Conservation (phyloP, 2,329 filamentous ascomycete species). For the Arachnomyces sp. region DNA sequence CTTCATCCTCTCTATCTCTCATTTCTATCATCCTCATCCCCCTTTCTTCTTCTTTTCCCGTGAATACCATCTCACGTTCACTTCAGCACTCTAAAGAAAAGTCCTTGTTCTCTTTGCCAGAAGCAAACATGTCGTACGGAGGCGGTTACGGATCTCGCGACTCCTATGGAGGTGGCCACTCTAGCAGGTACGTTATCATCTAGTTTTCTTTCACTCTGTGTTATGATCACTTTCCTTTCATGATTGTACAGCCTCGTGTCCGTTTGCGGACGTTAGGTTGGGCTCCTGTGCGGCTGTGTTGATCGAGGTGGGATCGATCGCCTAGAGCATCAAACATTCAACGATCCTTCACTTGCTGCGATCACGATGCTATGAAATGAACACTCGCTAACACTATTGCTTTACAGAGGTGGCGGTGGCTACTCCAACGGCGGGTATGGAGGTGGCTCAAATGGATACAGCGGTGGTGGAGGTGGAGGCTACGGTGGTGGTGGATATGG, state of each 20-base stretch:
- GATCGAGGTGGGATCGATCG: slow-evolving; percentile 1
- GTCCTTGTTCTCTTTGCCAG: slow-evolving; percentile 9
- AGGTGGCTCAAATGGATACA: slow-evolving; percentile 17
- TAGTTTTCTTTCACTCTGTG: slow-evolving; percentile 11
- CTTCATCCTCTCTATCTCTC: slow-evolving; percentile 12
- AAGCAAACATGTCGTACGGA: slow-evolving; percentile 60
- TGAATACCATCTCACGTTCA: neutral
- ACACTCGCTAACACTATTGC: slow-evolving; percentile 7
- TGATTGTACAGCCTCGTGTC: neutral
- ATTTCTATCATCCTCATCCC: slow-evolving; percentile 8
- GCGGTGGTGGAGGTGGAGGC: slow-evolving; percentile 22
- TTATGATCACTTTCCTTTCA: neutral
- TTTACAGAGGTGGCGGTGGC: slow-evolving; percentile 33
- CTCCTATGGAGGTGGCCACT: slow-evolving; percentile 50
- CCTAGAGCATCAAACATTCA: neutral
- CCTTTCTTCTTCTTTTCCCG: slow-evolving; percentile 8
- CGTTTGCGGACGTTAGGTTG: too few species aligned
- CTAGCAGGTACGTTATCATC: slow-evolving; percentile 29
- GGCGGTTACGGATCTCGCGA: slow-evolving; percentile 37
- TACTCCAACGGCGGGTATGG: slow-evolving; percentile 25
- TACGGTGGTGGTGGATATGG: slow-evolving; percentile 26
- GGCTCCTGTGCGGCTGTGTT: too few species aligned
- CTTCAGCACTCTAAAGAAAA: neutral
- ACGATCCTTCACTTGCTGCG: neutral
- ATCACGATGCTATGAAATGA: slow-evolving; percentile 4